Base-by-base conservation (phyloP, 805 yeast species). In the Myxozyma vanderwaltii region DNA sequence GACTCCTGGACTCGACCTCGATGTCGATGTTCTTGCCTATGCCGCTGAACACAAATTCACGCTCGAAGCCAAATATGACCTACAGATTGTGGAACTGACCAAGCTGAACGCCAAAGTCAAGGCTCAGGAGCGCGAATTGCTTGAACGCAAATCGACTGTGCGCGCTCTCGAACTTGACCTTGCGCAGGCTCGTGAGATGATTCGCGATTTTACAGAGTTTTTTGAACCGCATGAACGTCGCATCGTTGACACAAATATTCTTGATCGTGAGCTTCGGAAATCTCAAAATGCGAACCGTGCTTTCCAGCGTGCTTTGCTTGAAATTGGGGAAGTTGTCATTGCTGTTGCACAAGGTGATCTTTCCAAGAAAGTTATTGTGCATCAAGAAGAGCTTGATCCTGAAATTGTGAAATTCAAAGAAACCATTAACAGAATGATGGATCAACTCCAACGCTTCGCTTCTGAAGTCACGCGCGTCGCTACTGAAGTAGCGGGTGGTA, bases 281-380 rank as follows among this genome's bases (percentile, higher is more conserved):
- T 72, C 77, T 4, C 79, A 75, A 61, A 74, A 72, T 49, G 89
- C 90, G 48, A 87, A 88, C 72, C 79, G 82, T 57, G 91, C 91
- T 3, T 85, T 83, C 68, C 68, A 63, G 53, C 59, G 67, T 10
- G 91, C 91, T 3, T 74, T 88, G 35, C 80, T 83, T 57, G 95
- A 89, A 68, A 87, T 89, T 33, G 95, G 95, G 27, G 86, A 89
- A 38, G 95, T 89, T 21, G 91, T 89, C 21, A 86, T 88, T 40
- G 88, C 92, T 15, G 96, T 89, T 24, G 94, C 96, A 19, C 86
- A 85, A 81, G 96, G 96, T 51, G 96, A 89, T 69, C 77, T 89
- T 67, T 83, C 90, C 31, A 88, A 88, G 67, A 88, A 88, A 70
- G 95, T 89, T 27, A 84, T 82, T 58, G 81, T 88, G 58, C 89